These are phyloP conservation scores for Fusarium burgessii DNA, from an alignment of 2,329 filamentous ascomycete genomes.

Conservation along the genomic window DNA sequence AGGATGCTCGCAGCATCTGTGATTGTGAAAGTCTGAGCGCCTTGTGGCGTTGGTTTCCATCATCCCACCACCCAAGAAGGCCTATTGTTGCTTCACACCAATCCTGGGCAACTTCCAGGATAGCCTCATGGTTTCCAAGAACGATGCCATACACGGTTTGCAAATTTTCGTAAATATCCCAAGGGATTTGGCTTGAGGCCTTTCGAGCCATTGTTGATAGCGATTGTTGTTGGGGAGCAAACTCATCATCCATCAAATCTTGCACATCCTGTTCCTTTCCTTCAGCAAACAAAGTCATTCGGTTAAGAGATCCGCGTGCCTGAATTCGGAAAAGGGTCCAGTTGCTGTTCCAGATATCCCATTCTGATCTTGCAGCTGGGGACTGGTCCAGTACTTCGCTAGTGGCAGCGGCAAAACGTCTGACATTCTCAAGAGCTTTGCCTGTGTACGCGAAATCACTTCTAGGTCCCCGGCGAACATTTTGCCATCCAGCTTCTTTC, in stretches of 20 bases:
- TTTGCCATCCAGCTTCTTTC: conserved; percentile 80
- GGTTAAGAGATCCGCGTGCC: conserved; percentile 74
- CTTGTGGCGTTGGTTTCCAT: conserved; percentile 67
- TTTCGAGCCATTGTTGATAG: conserved; percentile 77
- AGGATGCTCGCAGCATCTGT: conserved; percentile 52
- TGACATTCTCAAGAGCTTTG: conserved; percentile 80
- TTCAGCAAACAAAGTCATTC: conserved; percentile 83
- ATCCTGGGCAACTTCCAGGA: conserved; percentile 82
- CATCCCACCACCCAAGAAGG: conserved; percentile 92
- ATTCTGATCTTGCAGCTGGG: conserved; percentile 77
- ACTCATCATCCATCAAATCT: conserved; percentile 49
- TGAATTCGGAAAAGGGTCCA: conserved; percentile 88
- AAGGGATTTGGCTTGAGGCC: conserved; percentile 88
- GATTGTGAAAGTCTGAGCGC: conserved; percentile 56
- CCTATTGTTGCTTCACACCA: conserved; percentile 92
- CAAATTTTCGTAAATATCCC: conserved; percentile 89
- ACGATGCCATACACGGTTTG: conserved; percentile 84
- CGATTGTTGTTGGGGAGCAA: conserved; percentile 60
- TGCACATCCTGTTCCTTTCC: conserved; percentile 67
- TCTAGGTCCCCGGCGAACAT: conserved; percentile 76
- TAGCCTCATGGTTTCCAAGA: conserved; percentile 79
- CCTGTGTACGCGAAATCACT: conserved; percentile 78
- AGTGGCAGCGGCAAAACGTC: conserved; percentile 76
- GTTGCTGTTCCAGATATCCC: conserved; percentile 84
- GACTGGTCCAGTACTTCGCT: conserved; percentile 78